Evolutionary conservation across 768 basidiomycete genomes (phyloP).

Genomic region (Sporobolomyces pararoseus): DNA sequence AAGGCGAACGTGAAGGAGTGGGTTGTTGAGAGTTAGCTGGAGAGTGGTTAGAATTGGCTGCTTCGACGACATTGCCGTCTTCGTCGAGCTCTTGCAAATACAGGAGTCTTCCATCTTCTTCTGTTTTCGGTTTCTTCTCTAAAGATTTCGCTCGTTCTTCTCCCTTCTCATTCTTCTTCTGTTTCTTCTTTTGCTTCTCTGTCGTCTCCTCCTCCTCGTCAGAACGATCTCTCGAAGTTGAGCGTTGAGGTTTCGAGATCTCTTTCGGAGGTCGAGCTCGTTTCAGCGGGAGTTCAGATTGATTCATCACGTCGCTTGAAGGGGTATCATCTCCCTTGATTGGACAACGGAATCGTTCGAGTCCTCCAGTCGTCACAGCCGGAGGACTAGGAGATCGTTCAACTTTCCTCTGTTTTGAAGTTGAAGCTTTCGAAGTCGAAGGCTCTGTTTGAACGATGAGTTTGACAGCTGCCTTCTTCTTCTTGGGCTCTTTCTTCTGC

Average conservation of each 20-base stretch:
- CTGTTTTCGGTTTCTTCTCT: background rate
- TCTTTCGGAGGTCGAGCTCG: background rate
- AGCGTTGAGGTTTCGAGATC: background rate
- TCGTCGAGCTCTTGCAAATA: constrained; percentile 24
- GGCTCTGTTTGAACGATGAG: background rate
- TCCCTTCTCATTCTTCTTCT: background rate
- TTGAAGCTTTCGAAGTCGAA: background rate
- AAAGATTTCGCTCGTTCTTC: background rate
- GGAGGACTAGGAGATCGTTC: background rate
- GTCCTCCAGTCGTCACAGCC: background rate
- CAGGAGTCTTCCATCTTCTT: background rate
- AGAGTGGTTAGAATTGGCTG: background rate
- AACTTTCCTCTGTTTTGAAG: background rate
- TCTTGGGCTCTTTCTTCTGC: no score
- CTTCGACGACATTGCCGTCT: no score
- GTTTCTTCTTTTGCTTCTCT: background rate
- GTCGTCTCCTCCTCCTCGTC: background rate
- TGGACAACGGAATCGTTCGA: constrained; percentile 3
- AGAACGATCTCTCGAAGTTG: background rate
- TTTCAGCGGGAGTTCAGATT: background rate
- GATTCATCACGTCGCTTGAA: background rate
- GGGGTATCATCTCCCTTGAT: constrained; percentile 1
- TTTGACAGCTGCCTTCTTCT: background rate
- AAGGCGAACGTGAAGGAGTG: background rate
- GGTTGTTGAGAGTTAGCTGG: no score